phyloP scores from a whole-genome alignment of 805 yeast genomes.

The Candida andamanensis region DNA sequence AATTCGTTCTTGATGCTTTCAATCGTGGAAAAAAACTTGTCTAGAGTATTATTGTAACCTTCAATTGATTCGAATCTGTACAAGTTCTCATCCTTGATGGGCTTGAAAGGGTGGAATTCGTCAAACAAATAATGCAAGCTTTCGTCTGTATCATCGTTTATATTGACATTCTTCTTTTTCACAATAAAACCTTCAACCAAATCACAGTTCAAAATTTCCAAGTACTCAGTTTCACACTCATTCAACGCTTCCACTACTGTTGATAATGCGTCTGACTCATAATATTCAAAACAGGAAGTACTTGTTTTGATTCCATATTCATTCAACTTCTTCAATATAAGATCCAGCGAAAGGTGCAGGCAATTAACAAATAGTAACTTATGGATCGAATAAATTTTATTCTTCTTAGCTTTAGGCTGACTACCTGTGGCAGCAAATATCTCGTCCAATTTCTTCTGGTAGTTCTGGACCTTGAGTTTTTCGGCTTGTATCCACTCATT shows the following conservation, averaged over 20 bases:
- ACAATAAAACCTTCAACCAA: constrained; percentile 57
- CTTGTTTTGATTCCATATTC: constrained; percentile 45
- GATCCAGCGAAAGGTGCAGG: constrained; percentile 73
- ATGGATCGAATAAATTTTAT: constrained; percentile 57
- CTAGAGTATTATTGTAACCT: constrained; percentile 73
- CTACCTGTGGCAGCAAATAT: neutral
- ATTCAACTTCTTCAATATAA: constrained; percentile 57
- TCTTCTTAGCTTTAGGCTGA: constrained; percentile 19
- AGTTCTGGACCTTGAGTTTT: constrained; percentile 19
- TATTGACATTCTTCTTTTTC: constrained; percentile 48
- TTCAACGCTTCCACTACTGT: constrained; percentile 38
- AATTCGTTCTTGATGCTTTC: constrained; percentile 77
- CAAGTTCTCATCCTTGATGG: constrained; percentile 30
- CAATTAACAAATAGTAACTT: constrained; percentile 63
- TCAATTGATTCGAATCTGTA: constrained; percentile 32
- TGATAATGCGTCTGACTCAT: constrained; percentile 23
- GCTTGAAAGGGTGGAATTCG: constrained; percentile 66
- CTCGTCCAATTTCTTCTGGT: constrained; percentile 2
- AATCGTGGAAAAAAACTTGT: constrained; percentile 75
- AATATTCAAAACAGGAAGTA: constrained; percentile 24
- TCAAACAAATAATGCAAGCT: constrained; percentile 51
- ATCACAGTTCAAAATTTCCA: constrained; percentile 26
- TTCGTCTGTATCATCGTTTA: constrained; percentile 17
- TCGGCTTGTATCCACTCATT: constrained; percentile 36
- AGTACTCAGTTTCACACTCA: constrained; percentile 42